These are phyloP conservation scores for Astragalus glycyphyllos DNA, from an alignment of 306 rosid genomes.

Conservation along the genomic window DNA sequence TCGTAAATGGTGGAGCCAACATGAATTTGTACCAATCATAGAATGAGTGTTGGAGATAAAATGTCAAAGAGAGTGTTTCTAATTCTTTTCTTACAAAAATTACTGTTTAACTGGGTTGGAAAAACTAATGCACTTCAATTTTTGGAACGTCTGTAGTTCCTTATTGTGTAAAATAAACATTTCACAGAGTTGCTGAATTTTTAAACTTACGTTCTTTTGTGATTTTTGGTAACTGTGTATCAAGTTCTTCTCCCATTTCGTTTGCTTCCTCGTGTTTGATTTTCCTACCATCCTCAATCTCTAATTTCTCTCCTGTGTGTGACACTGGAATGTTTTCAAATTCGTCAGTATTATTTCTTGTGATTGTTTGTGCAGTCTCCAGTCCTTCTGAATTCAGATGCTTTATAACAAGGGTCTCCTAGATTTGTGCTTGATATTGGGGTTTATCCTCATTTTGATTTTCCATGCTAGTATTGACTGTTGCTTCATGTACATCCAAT, in stretches of 20 bases:
- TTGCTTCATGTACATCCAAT: no score
- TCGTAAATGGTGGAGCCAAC: no score
- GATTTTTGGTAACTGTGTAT: neutral
- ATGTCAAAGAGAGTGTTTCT: no score
- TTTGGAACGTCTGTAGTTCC: neutral
- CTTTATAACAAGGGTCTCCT: neutral
- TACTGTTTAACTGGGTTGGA: neutral
- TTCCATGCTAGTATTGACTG: no score
- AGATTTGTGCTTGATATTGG: neutral
- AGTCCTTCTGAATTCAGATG: neutral
- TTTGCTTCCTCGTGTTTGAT: neutral
- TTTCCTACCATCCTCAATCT: neutral
- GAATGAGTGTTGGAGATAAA: no score
- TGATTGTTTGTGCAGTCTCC: neutral
- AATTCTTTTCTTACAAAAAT: neutral
- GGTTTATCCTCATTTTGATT: neutral
- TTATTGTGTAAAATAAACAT: neutral
- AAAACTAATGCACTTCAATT: neutral
- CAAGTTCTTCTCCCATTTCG: constrained; percentile 3
- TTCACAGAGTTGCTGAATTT: neutral
- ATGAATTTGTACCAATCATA: no score
- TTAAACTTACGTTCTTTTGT: neutral
- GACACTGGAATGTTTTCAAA: neutral
- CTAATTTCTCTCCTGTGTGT: neutral
- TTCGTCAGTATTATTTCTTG: neutral